Percentiles rank a stretch among this genome's conserved stretches.
Conservation (phyloP, 768 basidiomycete species). For the Auricularia heimuer region DNA sequence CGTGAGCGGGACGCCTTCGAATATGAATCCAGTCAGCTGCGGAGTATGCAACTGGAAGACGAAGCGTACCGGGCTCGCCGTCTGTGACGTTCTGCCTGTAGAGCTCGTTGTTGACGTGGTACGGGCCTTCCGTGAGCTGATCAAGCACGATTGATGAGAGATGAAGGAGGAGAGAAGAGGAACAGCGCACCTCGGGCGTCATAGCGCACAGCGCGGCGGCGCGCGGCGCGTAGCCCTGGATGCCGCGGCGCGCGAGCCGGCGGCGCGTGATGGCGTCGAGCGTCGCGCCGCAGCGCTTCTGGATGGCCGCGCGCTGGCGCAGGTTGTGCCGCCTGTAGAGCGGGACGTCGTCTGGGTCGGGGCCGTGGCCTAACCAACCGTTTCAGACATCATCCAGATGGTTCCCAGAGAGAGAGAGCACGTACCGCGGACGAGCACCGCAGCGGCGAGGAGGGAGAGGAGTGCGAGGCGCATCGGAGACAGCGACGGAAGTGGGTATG, state of each 20-base stretch:
- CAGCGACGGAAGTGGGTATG: too few relatives aligned
- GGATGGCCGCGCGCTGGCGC: neutral
- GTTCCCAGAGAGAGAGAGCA: too few relatives aligned
- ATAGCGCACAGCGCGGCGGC: neutral
- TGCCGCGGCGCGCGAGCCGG: neutral
- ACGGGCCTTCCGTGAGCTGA: neutral
- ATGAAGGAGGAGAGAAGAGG: too few relatives aligned
- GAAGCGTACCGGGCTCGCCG: neutral
- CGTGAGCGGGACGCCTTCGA: neutral
- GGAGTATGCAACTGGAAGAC: neutral
- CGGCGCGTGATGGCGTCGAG: neutral
- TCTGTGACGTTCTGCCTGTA: neutral
- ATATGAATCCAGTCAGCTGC: too few relatives aligned
- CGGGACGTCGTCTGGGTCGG: neutral
- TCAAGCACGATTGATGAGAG: too few relatives aligned
- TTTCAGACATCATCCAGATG: too few relatives aligned
- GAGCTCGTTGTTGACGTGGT: constrained; percentile 2
- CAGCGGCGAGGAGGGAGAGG: too few relatives aligned
- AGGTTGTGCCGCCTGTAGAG: neutral
- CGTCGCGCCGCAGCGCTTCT: neutral
- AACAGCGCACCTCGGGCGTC: neutral
- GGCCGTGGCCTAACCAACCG: neutral
- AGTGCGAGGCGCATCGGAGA: too few relatives aligned
- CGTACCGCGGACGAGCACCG: too few relatives aligned
- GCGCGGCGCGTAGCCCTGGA: neutral